A percentile compares a stretch with the other conserved stretches of the same genome.
Conservation (phyloP, 805 yeast genomes). For the Starmera amethionina region DNA sequence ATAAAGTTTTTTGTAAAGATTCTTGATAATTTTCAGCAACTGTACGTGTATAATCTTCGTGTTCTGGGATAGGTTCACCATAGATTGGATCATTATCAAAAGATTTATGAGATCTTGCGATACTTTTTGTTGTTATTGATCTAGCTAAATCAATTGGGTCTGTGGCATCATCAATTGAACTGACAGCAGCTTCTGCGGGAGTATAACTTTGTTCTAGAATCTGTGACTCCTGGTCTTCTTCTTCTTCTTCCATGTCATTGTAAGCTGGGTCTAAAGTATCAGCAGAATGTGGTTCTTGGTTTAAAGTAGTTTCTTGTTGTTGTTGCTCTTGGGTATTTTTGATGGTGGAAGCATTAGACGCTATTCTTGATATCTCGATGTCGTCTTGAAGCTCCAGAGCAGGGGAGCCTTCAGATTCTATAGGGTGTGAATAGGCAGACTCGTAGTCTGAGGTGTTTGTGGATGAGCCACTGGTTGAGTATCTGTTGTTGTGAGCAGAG, state of each 20-base stretch:
- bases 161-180: constrained; percentile 1
- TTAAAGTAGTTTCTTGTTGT: background rate
- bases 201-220: too few species aligned
- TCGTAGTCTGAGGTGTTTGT: too few species aligned
- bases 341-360: background rate
- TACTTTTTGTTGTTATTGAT: background rate
- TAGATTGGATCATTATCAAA: constrained; percentile 9
- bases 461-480: too few species aligned
- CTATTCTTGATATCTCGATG: too few species aligned
- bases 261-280: background rate
- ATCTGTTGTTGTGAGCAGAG: too few species aligned
- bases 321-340: background rate
- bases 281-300: background rate
- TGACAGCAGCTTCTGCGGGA: constrained; percentile 1
- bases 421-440: background rate
- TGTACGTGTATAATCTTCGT: constrained; percentile 2
- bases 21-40: constrained; percentile 12
- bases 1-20: constrained; percentile 15
- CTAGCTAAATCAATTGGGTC: constrained; percentile 1
- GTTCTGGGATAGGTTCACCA: constrained; percentile 10
- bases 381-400: background rate
- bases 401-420: background rate
- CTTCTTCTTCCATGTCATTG: background rate
- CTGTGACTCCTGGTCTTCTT: too few species aligned
- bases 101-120: constrained; percentile 7